phyloP scores from a whole-genome alignment of 495 filamentous ascomycete species.

The Penicillium coprophilum region DNA sequence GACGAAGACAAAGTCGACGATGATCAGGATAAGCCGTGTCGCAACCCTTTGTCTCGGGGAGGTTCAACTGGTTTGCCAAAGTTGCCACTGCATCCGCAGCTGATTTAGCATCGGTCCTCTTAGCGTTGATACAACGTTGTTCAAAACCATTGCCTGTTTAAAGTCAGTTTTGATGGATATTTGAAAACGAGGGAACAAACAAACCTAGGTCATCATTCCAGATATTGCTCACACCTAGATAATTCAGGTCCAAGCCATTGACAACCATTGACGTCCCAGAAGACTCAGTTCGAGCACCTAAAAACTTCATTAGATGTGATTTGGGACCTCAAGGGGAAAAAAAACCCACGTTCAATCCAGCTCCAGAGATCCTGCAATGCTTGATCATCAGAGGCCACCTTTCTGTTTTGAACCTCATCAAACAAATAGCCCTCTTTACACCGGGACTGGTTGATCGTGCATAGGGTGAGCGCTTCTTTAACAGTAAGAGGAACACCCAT shows the following conservation, averaged over 20 bases:
- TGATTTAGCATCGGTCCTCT: constrained; percentile 27
- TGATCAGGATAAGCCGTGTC: constrained; percentile 70
- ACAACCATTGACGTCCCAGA: constrained; percentile 69
- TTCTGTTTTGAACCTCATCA: constrained; percentile 64
- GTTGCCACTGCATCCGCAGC: constrained; percentile 52
- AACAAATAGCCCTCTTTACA: constrained; percentile 79
- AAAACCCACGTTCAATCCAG: constrained; percentile 65
- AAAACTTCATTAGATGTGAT: constrained; percentile 20
- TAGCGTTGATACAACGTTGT: constrained; percentile 29
- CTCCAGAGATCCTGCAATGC: constrained; percentile 75
- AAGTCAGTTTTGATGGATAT: constrained; percentile 11
- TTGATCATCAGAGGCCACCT: constrained; percentile 68
- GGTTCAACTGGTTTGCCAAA: constrained; percentile 47
- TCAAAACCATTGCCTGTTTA: constrained; percentile 40
- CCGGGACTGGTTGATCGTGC: constrained; percentile 48
- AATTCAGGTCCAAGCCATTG: constrained; percentile 76
- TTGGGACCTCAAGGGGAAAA: not conserved
- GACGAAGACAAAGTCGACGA: constrained; percentile 72
- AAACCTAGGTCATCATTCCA: constrained; percentile 76
- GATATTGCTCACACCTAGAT: constrained; percentile 75
- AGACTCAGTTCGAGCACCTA: constrained; percentile 66
- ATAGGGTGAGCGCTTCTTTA: constrained; percentile 44
- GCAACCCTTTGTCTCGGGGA: constrained; percentile 49
- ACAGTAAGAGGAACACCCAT: constrained; percentile 30
- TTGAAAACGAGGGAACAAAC: constrained; percentile 9